These are phyloP conservation scores for Talaromyces funiculosus DNA, from an alignment of 2,329 filamentous ascomycete species.

Conservation along the genomic window DNA sequence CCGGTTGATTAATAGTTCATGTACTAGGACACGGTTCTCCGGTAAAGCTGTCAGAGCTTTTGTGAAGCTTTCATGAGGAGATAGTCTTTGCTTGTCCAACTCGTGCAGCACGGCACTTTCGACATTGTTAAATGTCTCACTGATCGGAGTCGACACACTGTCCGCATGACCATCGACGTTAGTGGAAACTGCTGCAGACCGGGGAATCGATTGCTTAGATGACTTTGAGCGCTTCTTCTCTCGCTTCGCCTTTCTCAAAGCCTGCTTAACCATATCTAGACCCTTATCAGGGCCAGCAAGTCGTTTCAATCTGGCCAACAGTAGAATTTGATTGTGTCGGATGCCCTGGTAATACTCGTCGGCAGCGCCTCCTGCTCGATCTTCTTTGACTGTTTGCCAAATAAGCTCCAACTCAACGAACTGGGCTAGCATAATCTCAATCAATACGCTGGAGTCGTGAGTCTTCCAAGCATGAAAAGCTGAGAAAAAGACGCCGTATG, in stretches of 20 bases:
- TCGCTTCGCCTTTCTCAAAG: constrained; percentile 55
- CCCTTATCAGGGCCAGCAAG: constrained; percentile 57
- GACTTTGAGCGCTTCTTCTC: constrained; percentile 46
- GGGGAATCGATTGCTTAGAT: constrained; percentile 53
- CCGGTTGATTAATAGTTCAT: constrained; percentile 60
- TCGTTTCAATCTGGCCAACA: constrained; percentile 58
- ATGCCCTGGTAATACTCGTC: constrained; percentile 62
- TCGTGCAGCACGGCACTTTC: constrained; percentile 30
- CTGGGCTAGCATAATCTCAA: constrained; percentile 62
- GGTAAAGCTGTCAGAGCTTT: constrained; percentile 57
- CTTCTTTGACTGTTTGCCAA: constrained; percentile 62
- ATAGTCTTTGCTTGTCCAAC: constrained; percentile 30
- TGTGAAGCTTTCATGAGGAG: constrained; percentile 39
- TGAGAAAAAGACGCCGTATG: constrained; percentile 55
- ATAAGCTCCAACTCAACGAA: constrained; percentile 63
- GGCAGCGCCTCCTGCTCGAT: constrained; percentile 55
- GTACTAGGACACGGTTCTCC: constrained; percentile 56
- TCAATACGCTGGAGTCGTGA: constrained; percentile 56
- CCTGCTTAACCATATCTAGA: constrained; percentile 54
- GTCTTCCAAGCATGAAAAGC: constrained; percentile 63
- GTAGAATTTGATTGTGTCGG: constrained; percentile 58
- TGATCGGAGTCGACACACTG: constrained; percentile 35
- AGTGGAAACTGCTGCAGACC: constrained; percentile 43
- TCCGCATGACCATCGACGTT: constrained; percentile 31
- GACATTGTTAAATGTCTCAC: constrained; percentile 36